Conservation (phyloP, 2,329 filamentous ascomycete species). For the Xylariaceae sp. region DNA sequence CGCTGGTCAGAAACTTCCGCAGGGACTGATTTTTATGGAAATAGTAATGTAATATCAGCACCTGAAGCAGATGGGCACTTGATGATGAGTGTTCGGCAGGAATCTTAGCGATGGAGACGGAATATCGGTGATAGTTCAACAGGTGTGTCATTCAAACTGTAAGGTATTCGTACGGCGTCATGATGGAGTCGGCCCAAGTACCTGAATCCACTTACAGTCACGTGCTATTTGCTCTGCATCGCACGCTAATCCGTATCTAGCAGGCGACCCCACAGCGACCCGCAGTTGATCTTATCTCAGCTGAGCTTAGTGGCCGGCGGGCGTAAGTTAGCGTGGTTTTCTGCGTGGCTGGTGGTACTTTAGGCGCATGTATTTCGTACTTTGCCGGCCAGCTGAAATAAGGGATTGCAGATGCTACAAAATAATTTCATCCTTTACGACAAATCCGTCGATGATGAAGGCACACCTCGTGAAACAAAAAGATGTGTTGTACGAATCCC, state of each 20-base stretch:
- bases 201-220: constrained; percentile 6
- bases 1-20: background rate
- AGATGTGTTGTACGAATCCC: too few species aligned
- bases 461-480: too few species aligned
- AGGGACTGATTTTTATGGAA: background rate
- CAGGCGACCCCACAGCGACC: background rate
- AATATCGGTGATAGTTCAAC: background rate
- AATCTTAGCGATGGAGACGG: background rate
- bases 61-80: background rate
- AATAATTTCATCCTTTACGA: background rate
- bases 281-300: background rate
- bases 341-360: background rate
- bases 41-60: background rate
- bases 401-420: background rate
- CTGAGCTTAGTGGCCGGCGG: background rate
- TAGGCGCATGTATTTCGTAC: too few species aligned
- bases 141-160: background rate
- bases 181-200: background rate
- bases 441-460: too few species aligned
- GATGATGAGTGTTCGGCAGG: background rate
- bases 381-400: background rate
- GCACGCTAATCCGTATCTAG: background rate
- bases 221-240: constrained; percentile 5
- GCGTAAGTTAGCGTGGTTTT: background rate
- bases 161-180: background rate